Base-by-base conservation (phyloP, 495 filamentous ascomycete genomes). In the Aspergillus sclerotiicarbonarius region DNA sequence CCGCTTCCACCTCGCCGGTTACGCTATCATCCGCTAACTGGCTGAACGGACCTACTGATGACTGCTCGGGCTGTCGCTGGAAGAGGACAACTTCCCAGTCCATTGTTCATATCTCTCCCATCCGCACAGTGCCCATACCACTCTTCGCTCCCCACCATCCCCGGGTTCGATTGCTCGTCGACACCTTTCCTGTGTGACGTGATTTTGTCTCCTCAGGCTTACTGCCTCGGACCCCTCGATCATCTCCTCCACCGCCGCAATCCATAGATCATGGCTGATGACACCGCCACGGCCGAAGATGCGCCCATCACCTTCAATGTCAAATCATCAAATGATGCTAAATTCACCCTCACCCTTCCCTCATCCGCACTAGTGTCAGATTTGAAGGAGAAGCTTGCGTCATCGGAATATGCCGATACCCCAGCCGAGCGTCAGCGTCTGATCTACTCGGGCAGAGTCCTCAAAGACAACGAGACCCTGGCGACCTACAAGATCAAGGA, bases 391-490 rank as follows among this genome's bases (percentile, higher is more conserved):
- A 96, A 91, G 78, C 85, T 99, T 25, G 82, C 90, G 4, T 84
- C 82, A 32, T 67, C 81, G 46, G 89, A 96, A 53, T 92, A 88
- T 71, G 90, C 93, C 64, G 85, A 93, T 66, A 84, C 96, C 49
- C 86, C 93, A 0, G 80, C 85, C 29, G 94, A 93, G 62, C 83
- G 90, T 49, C 92, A 96, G 72, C 90, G 95, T 45, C 79, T 99
- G 62, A 99, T 99, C 72, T 98, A 98, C 74, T 97, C 93, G 7
- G 95, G 95, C 29, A 86, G 92, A 58, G 92, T 99, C 19, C 82
- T 99, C 73, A 99, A 97, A 76, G 90, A 99, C 67, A 84, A 84
- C 41, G 92, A 98, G 59, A 88, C 88, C 0, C 72, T 99, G 44
- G 84, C 79, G 53, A 82, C 84, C 21, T 96, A 95, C 76, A 99